Conservation (phyloP, 2,329 filamentous ascomycete species). For the Cercospora sojina region DNA sequence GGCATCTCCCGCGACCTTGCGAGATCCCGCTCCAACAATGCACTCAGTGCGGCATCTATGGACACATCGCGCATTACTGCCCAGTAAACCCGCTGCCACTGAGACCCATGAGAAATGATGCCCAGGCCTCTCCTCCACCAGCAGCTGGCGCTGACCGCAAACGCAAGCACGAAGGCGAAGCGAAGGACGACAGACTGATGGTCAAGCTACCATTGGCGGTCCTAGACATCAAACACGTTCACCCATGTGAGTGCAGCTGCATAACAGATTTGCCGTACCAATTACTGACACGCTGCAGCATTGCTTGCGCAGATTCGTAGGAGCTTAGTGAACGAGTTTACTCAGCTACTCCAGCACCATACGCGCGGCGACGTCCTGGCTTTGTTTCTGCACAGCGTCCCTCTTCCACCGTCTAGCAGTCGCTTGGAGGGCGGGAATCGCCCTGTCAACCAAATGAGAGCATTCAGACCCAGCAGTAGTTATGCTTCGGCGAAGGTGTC, state of each 20-base stretch:
- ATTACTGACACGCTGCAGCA: neutral
- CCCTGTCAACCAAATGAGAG: neutral
- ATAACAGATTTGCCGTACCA: neutral
- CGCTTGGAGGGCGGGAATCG: neutral
- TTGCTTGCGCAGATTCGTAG: neutral
- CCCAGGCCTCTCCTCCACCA: neutral
- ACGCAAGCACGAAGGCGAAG: neutral
- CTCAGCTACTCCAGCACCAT: neutral
- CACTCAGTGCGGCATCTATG: slow-evolving; percentile 22
- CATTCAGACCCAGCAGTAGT: neutral
- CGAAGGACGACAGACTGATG: neutral
- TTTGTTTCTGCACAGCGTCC: neutral
- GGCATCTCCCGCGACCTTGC: slow-evolving; percentile 32
- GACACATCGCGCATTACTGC: slow-evolving; percentile 30
- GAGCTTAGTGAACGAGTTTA: neutral
- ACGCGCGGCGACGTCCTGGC: slow-evolving; percentile 8
- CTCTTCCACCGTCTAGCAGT: neutral
- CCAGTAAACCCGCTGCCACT: slow-evolving; percentile 19
- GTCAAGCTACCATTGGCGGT: slow-evolving; percentile 5
- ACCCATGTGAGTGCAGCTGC: neutral
- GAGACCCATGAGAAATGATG: neutral
- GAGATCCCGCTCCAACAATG: slow-evolving; percentile 15
- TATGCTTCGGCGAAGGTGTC: neutral
- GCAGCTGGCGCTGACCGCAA: neutral
- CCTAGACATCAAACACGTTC: slow-evolving; percentile 6